A percentile compares a stretch with the other conserved stretches of the same genome.
Conservation (phyloP, 2,329 filamentous ascomycete species). For the Xylariaceae sp. region DNA sequence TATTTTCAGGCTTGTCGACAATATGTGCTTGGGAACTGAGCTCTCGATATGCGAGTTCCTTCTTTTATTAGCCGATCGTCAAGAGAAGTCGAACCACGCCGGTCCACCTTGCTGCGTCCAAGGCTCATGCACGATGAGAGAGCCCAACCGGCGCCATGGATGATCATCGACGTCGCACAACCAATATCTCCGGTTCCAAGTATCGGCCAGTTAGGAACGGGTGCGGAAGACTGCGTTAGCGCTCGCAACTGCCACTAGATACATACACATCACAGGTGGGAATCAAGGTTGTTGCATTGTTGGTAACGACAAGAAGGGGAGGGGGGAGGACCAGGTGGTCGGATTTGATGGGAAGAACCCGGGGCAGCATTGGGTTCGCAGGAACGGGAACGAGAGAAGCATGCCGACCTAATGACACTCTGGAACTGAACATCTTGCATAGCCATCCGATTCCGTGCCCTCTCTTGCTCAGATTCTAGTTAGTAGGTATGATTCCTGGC, state of each 20-base stretch:
- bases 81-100: not conserved
- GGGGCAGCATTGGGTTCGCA: constrained; percentile 1
- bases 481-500: not conserved
- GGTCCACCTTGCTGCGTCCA: not conserved
- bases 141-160: not conserved
- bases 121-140: constrained; percentile 5
- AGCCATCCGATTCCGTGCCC: not conserved
- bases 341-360: constrained; percentile 1
- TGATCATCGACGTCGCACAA: not conserved
- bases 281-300: not conserved
- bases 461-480: constrained; percentile 1
- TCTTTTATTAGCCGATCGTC: not conserved
- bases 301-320: not conserved
- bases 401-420: constrained; percentile 1
- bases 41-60: not conserved
- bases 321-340: not conserved
- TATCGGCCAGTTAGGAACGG: not conserved
- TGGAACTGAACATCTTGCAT: constrained; percentile 4
- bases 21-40: constrained; percentile 42
- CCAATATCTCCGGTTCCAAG: not conserved
- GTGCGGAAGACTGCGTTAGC: not conserved
- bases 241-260: not conserved
- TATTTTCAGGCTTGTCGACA: constrained; percentile 47
- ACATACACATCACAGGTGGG: not conserved
- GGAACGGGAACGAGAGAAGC: not conserved